Evolutionary conservation across 306 rosid genomes (phyloP).

Genomic region (Trifolium fragiferum): DNA sequence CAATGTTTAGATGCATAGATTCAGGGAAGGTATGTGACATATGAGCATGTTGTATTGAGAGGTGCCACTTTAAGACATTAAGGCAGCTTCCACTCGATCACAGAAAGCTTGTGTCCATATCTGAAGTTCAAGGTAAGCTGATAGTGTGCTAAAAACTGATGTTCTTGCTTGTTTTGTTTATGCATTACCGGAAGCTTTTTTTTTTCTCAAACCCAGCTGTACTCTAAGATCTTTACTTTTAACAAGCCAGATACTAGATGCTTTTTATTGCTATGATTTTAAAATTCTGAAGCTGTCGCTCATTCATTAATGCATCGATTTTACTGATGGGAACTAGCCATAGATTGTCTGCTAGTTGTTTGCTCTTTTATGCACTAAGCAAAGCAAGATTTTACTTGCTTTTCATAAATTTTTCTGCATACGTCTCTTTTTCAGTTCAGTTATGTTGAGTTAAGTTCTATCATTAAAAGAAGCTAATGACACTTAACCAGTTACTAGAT

Average conservation of each 20-base stretch:
- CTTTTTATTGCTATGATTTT: conserved; percentile 24
- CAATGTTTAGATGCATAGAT: conserved; percentile 62
- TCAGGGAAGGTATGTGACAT: conserved; percentile 69
- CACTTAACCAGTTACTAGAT: not conserved
- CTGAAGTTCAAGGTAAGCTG: conserved; percentile 85
- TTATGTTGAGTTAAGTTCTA: not conserved
- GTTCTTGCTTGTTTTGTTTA: conserved; percentile 22
- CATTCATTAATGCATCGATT: not conserved
- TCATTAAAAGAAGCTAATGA: conserved; percentile 24
- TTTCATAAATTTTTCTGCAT: conserved; percentile 17
- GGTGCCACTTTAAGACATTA: conserved; percentile 91
- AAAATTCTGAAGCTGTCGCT: not conserved
- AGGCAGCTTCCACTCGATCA: conserved; percentile 77
- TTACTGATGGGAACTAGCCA: conserved; percentile 31
- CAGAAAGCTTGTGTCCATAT: conserved; percentile 91
- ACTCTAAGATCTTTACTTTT: conserved; percentile 17
- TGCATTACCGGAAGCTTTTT: too few species aligned
- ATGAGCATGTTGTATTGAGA: conserved; percentile 81
- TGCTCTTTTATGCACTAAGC: too few species aligned
- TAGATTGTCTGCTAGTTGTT: not conserved
- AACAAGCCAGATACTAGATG: conserved; percentile 3
- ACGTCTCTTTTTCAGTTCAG: conserved; percentile 10
- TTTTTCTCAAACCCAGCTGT: not conserved
- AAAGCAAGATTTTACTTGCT: not conserved
- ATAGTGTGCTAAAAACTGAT: conserved; percentile 28